phyloP scores from a whole-genome alignment of 2,329 filamentous ascomycete genomes.

The Fusarium secorum region DNA sequence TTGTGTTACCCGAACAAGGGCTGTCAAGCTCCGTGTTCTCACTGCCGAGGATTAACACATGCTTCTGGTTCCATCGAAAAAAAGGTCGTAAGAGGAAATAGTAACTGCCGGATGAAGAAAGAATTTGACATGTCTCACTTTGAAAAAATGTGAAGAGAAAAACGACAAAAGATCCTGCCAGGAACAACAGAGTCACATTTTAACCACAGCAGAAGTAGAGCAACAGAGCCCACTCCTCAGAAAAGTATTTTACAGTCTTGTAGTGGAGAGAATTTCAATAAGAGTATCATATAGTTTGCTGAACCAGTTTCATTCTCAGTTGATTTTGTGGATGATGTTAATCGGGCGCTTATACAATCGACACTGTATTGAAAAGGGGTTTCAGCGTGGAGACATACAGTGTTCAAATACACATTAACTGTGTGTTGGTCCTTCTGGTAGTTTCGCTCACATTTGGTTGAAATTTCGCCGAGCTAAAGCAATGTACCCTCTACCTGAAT shows the following conservation, averaged over 20 bases:
- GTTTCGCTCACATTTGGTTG: slow-evolving; percentile 3
- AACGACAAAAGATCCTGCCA: not conserved
- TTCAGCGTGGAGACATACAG: accelerated
- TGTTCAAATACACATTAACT: not conserved
- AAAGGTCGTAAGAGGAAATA: not conserved
- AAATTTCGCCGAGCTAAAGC: not conserved
- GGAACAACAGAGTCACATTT: slow-evolving; percentile 7
- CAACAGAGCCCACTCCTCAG: not conserved
- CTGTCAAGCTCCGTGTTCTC: not conserved
- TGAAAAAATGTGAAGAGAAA: not conserved
- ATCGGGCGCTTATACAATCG: not conserved
- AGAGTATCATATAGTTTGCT: not conserved
- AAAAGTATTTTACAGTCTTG: not conserved
- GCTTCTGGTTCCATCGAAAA: not conserved
- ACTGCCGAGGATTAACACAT: not conserved
- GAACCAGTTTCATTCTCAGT: slow-evolving; percentile 5
- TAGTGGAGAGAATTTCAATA: slow-evolving; percentile 18
- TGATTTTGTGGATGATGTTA: not conserved
- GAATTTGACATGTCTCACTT: not conserved
- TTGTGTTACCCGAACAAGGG: not conserved
- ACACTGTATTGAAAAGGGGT: not conserved
- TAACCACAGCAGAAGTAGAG: not conserved
- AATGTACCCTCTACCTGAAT: slow-evolving; percentile 11
- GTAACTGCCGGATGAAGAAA: not conserved
- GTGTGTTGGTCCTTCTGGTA: slow-evolving; percentile 22